Evolutionary conservation across 768 basidiomycete genomes (phyloP).

Genomic region (Calocybe cyanea): DNA sequence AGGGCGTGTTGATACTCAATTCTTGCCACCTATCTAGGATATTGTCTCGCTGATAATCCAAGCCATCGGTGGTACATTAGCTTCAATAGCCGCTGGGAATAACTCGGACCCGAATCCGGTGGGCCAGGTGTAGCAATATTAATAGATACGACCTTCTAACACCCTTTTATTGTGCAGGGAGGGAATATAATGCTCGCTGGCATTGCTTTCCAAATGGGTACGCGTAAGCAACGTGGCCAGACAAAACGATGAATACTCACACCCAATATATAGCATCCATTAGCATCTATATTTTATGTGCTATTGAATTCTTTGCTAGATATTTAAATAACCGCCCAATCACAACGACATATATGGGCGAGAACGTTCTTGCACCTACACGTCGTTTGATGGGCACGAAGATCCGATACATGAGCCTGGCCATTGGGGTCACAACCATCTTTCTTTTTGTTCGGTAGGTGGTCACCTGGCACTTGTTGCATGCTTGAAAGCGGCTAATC

Average conservation of each 20-base stretch:
- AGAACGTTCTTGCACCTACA: no score
- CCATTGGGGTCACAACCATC: conserved; percentile 34
- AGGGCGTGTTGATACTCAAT: not conserved
- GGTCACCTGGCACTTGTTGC: not conserved
- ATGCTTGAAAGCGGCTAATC: conserved; percentile 1
- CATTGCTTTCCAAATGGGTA: conserved; percentile 54
- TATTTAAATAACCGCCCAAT: conserved; percentile 33
- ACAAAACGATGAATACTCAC: no score
- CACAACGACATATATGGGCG: not conserved
- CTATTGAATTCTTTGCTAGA: conserved; percentile 40
- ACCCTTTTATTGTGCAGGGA: conserved; percentile 14
- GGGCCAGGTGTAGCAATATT: no score
- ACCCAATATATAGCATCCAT: no score
- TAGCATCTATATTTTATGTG: not conserved
- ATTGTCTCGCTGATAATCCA: conserved; percentile 56
- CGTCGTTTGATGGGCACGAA: conserved; percentile 12
- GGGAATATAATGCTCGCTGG: conserved; percentile 49
- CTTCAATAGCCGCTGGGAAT: conserved; percentile 29
- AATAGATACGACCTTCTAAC: no score
- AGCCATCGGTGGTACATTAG: conserved; percentile 56
- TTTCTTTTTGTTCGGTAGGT: conserved; percentile 48
- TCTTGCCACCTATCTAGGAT: conserved; percentile 29
- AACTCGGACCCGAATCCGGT: conserved; percentile 5
- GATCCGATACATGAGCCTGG: conserved; percentile 28
- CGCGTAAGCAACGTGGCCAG: conserved; percentile 5